Base-by-base conservation (phyloP, 2,329 filamentous ascomycete species). In the Cladophialophora chaetospira region DNA sequence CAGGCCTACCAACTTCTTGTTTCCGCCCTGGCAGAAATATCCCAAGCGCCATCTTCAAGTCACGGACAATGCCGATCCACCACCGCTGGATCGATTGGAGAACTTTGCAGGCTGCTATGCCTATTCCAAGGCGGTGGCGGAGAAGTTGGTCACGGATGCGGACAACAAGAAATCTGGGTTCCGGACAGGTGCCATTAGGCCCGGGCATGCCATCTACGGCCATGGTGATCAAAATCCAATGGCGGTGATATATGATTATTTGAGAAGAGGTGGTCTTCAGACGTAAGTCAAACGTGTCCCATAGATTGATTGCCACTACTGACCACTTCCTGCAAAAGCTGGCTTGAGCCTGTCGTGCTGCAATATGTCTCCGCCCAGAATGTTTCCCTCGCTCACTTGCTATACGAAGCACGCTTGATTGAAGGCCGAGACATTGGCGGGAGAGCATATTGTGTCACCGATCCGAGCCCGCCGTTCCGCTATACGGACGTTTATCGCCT, bases 131-230 rank as follows among this genome's bases (percentile, higher is more conserved):
- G 74, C 76, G 5, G 72, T 76, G 53, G 80, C 79, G 1, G 82
- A 84, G 69, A 70, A 75, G 11, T 60, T 82, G 6, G 75, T 84
- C 8, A 78, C 78, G 55, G 68, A 63, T 6, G 77, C 77, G 23
- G 73, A 80, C 65, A 57, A 68, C 26, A 61, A 64, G 6, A 53
- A 48, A 46, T 64, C 29, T 54, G 68, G 69, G 5, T 79, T 84
- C 67, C 75, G 79, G 8, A 83, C 81, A 0, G 82, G 81, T 5
- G 72, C 73, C 45, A 78, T 85, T 60, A 75, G 82, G 2, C 81
- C 81, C 0, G 75, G 77, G 10, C 82, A 82, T 61, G 76, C 73
- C 25, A 75, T 83, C 43, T 83, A 82, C 62, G 81, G 80, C 3
- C 74, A 76, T 57, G 71, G 73, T 11, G 72, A 70, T 35, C 77